Percentiles rank a stretch among this genome's conserved stretches.
These are phyloP conservation scores for Parasarocladium wereldwijsianum DNA, from an alignment of 2,329 filamentous ascomycete species.

Conservation along the genomic window DNA sequence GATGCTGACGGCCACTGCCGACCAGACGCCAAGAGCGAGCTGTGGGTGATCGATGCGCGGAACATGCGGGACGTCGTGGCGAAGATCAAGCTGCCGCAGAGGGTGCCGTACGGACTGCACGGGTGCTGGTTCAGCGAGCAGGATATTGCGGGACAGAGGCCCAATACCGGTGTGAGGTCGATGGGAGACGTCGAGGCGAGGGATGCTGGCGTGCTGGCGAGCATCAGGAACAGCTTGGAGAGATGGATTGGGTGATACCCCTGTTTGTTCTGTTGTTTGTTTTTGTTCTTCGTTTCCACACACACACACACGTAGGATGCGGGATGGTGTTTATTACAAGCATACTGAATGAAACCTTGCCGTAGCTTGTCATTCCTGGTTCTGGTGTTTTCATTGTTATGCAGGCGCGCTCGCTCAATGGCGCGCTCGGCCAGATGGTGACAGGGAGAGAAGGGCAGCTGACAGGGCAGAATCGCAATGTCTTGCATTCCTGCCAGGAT, in stretches of 20 bases:
- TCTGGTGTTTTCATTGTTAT: no score
- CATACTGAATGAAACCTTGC: no score
- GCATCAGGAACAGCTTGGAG: slow-evolving; percentile 4
- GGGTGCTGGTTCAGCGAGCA: slow-evolving; percentile 44
- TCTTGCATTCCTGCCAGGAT: no score
- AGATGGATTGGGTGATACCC: slow-evolving; percentile 3
- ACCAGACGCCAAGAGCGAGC: slow-evolving; percentile 35
- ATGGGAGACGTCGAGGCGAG: not conserved
- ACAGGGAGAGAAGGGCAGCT: no score
- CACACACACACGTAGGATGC: no score
- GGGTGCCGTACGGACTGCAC: slow-evolving; percentile 57
- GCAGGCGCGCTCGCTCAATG: no score
- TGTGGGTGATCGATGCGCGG: slow-evolving; percentile 54
- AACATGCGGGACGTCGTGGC: slow-evolving; percentile 47
- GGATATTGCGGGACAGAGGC: slow-evolving; percentile 33
- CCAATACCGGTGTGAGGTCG: slow-evolving; percentile 3
- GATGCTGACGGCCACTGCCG: slow-evolving; percentile 29
- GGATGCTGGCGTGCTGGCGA: not conserved
- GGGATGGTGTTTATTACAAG: no score
- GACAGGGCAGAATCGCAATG: no score
- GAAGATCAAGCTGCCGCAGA: slow-evolving; percentile 43
- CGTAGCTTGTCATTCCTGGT: no score
- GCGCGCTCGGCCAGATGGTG: no score
- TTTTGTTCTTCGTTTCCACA: not conserved
- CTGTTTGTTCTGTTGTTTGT: not conserved